phyloP scores from a whole-genome alignment of 2,329 filamentous ascomycete species.

The Exophiala alcalophila region DNA sequence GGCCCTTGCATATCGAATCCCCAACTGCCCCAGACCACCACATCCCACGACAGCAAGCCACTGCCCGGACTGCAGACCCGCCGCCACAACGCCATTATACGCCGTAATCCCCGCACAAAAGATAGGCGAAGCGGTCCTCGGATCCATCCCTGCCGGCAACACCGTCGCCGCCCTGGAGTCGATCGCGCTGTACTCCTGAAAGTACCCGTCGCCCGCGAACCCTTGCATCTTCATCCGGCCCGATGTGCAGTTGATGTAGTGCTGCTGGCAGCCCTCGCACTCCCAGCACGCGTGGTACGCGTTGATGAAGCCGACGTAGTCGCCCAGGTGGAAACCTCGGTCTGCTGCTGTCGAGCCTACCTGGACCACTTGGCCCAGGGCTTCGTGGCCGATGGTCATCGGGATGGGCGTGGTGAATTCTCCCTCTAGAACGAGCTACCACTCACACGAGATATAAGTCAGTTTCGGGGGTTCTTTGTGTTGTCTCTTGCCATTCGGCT shows the following conservation, averaged over 20 bases:
- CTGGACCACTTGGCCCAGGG: conserved; percentile 6
- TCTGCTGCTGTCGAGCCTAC: neutral
- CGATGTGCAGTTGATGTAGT: conserved; percentile 4
- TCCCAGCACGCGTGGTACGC: conserved; percentile 7
- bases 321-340: conserved; percentile 4
- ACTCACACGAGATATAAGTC: too few relatives aligned
- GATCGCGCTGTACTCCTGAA: conserved; percentile 5
- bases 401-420: neutral
- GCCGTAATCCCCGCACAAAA: conserved; percentile 12
- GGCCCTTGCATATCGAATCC: conserved; percentile 33
- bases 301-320: conserved; percentile 11
- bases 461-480: too few relatives aligned
- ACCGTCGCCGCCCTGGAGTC: conserved; percentile 1
- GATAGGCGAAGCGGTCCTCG: conserved; percentile 7
- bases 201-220: conserved; percentile 4
- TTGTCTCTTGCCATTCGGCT: too few relatives aligned
- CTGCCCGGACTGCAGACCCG: conserved; percentile 17
- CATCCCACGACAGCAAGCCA: conserved; percentile 28
- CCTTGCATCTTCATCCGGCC: conserved; percentile 2
- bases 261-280: conserved; percentile 7
- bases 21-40: conserved; percentile 31
- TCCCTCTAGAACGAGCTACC: too few relatives aligned
- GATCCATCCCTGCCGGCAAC: conserved; percentile 3
- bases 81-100: conserved; percentile 11
- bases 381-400: conserved; percentile 13